Conservation (phyloP, 148 eudicot genomes). For the Rhododendron ferrugineum region DNA sequence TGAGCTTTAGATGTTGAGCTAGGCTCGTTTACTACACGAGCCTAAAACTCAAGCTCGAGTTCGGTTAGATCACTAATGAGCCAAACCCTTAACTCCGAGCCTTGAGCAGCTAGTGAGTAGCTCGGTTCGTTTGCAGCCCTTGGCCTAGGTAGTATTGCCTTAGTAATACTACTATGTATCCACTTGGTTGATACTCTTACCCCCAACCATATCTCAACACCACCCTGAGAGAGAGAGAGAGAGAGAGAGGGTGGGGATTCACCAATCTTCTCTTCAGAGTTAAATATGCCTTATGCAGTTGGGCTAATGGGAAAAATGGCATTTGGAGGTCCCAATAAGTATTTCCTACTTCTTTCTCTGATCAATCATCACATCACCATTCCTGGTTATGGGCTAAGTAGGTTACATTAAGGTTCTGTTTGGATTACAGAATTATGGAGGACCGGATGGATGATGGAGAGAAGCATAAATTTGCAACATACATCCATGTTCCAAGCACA, state of each 20-base stretch:
- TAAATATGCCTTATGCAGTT: background rate
- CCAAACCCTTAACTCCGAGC: too few species aligned
- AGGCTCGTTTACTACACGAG: too few species aligned
- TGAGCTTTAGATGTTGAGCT: too few species aligned
- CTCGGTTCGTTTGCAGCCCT: too few species aligned
- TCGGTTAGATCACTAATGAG: too few species aligned
- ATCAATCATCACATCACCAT: background rate
- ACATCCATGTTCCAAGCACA: background rate
- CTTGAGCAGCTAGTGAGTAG: too few species aligned
- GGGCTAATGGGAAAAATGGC: background rate
- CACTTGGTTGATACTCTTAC: background rate
- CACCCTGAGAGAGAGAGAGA: background rate
- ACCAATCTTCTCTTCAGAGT: background rate
- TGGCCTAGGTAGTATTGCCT: too few species aligned
- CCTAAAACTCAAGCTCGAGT: too few species aligned
- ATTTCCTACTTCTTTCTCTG: background rate
- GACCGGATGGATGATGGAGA: background rate
- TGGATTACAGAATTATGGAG: background rate
- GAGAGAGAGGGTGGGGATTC: too few species aligned
- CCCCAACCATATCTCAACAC: background rate
- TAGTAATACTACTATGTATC: background rate
- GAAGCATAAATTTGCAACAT: background rate
- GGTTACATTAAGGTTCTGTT: background rate
- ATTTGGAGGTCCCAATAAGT: too few species aligned
- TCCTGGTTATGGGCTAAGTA: background rate